Evolutionary conservation across 345 rosid species (phyloP).

Genomic region (Populus euphratica): DNA sequence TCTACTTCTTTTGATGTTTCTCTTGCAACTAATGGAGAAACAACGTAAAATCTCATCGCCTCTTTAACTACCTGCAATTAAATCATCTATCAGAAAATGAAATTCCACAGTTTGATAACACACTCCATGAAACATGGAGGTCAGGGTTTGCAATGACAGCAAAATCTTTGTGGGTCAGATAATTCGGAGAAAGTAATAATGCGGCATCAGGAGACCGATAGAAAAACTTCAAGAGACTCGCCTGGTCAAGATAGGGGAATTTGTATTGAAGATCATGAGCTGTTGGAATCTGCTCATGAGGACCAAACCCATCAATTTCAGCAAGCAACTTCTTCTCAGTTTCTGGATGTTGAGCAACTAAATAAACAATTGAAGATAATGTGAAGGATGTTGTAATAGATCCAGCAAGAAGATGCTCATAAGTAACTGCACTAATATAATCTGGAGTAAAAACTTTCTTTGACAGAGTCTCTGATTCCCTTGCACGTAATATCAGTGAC

Average conservation of each 20-base stretch:
- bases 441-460: slow-evolving; percentile 57
- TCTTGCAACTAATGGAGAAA: slow-evolving; percentile 81
- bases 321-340: slow-evolving; percentile 66
- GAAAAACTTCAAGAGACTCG: slow-evolving; percentile 14
- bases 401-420: slow-evolving; percentile 91
- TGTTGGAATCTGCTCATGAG: slow-evolving; percentile 48
- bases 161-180: background rate
- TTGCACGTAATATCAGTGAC: slow-evolving; percentile 61
- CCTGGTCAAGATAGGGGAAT: slow-evolving; percentile 85
- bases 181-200: background rate
- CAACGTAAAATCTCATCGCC: slow-evolving; percentile 75
- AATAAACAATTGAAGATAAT: slow-evolving; percentile 61
- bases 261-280: slow-evolving; percentile 63
- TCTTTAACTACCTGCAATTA: slow-evolving; percentile 71
- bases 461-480: slow-evolving; percentile 53
- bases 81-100: background rate
- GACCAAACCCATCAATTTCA: slow-evolving; percentile 70
- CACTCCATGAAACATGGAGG: background rate
- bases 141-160: background rate
- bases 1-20: slow-evolving; percentile 74
- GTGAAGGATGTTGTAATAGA: slow-evolving; percentile 88
- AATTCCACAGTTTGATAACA: background rate
- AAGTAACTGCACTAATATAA: slow-evolving; percentile 78
- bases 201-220: background rate
- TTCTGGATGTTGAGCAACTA: slow-evolving; percentile 64